Evolutionary conservation across 305 asterid genomes (phyloP).

Genomic region (Fraxinus angustifolia): DNA sequence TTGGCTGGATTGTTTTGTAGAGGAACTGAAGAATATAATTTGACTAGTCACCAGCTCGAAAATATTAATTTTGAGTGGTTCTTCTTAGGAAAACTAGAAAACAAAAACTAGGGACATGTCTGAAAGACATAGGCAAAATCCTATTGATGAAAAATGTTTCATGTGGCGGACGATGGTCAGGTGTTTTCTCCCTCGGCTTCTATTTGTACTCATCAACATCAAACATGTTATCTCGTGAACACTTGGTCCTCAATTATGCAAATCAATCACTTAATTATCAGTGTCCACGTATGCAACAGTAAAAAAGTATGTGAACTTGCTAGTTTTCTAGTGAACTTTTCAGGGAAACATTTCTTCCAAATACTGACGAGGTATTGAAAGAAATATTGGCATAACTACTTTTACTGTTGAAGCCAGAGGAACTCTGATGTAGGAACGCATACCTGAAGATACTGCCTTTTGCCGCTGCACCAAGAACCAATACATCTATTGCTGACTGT

Average conservation of each 20-base stretch:
- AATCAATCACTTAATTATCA: background rate
- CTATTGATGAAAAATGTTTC: background rate
- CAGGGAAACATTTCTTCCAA: background rate
- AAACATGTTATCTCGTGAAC: background rate
- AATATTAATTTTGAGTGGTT: background rate
- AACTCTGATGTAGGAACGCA: background rate
- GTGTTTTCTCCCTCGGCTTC: background rate
- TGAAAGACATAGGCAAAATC: background rate
- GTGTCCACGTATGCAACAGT: background rate
- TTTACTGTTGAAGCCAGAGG: background rate
- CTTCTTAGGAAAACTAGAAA: background rate
- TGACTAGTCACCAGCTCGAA: background rate
- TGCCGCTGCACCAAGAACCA: slow-evolving; percentile 74
- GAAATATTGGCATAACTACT: slow-evolving; percentile 2
- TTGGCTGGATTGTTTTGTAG: background rate
- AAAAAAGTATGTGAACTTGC: background rate
- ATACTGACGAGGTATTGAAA: background rate
- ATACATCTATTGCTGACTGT: slow-evolving; percentile 59
- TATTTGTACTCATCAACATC: background rate
- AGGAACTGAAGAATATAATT: background rate
- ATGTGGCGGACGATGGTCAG: background rate
- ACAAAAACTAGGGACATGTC: background rate
- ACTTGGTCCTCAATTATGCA: background rate
- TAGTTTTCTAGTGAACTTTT: background rate
- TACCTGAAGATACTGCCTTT: slow-evolving; percentile 81